Percentiles rank a stretch among this genome's conserved stretches.
Evolutionary conservation across 2,329 filamentous ascomycete species (phyloP).

Genomic region (Fusarium buxicola): DNA sequence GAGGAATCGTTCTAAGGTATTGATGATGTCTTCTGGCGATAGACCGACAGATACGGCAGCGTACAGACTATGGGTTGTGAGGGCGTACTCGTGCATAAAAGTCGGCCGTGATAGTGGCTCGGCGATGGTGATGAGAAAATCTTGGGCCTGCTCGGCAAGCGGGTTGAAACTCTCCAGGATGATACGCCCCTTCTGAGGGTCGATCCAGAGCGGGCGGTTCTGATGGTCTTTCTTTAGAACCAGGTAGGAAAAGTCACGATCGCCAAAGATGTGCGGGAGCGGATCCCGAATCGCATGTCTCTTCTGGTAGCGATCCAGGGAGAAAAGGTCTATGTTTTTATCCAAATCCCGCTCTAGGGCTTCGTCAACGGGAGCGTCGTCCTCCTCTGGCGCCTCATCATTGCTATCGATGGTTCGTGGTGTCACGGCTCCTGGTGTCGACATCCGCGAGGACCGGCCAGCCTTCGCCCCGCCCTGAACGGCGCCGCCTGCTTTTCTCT

Average conservation of each 20-base stretch:
- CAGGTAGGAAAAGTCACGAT: constrained; percentile 82
- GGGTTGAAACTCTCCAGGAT: constrained; percentile 96
- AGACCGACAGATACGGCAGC: constrained; percentile 96
- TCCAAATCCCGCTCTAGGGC: constrained; percentile 66
- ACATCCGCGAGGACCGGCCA: constrained; percentile 66
- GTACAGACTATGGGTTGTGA: constrained; percentile 93
- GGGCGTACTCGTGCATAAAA: constrained; percentile 91
- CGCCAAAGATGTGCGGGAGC: constrained; percentile 60
- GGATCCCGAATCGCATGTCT: constrained; percentile 57
- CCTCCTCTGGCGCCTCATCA: constrained; percentile 60
- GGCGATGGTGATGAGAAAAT: constrained; percentile 95
- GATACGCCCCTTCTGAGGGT: constrained; percentile 85
- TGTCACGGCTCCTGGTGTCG: constrained; percentile 70
- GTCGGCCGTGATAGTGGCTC: constrained; percentile 91
- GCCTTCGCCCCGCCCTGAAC: constrained; percentile 64
- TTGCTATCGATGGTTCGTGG: constrained; percentile 68
- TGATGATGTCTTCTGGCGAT: constrained; percentile 88
- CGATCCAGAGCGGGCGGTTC: constrained; percentile 93
- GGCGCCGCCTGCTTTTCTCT: constrained; percentile 72
- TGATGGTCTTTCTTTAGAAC: constrained; percentile 88
- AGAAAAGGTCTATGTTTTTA: constrained; percentile 71
- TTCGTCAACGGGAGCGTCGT: constrained; percentile 63
- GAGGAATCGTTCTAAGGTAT: constrained; percentile 85
- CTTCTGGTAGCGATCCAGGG: constrained; percentile 63
- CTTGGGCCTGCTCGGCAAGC: constrained; percentile 85